Evolutionary conservation across 2,329 filamentous ascomycete species (phyloP).

Genomic region (Aspergillus arachidicola): DNA sequence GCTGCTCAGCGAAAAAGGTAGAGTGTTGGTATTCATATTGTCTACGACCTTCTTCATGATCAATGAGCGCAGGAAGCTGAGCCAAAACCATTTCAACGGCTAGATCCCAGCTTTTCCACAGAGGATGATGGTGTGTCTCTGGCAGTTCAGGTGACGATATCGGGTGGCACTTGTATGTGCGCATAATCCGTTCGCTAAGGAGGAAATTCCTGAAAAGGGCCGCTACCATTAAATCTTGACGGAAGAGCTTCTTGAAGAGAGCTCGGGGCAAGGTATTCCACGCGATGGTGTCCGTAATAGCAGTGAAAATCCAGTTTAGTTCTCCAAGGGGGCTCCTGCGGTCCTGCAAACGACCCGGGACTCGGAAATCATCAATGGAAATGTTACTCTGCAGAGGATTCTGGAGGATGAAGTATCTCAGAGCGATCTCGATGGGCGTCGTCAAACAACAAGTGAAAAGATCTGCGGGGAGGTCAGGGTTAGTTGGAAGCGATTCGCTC

Average conservation of each 20-base stretch:
- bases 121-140: conserved; percentile 88
- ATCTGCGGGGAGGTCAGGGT: conserved; percentile 89
- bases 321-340: conserved; percentile 91
- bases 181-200: conserved; percentile 92
- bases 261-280: conserved; percentile 93
- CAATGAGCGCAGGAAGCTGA: conserved; percentile 80
- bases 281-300: conserved; percentile 97
- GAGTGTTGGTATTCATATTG: conserved; percentile 92
- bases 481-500: conserved; percentile 91
- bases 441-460: conserved; percentile 95
- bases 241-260: conserved; percentile 93
- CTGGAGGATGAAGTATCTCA: conserved; percentile 94
- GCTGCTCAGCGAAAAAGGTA: conserved; percentile 93
- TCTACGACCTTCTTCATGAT: conserved; percentile 73
- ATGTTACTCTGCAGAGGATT: conserved; percentile 73
- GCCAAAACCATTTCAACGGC: conserved; percentile 93
- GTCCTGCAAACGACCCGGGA: conserved; percentile 90
- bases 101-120: conserved; percentile 98
- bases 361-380: conserved; percentile 78
- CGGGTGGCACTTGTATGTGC: conserved; percentile 91
- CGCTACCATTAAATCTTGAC: conserved; percentile 98
- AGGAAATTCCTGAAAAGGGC: conserved; percentile 96
- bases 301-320: conserved; percentile 98
- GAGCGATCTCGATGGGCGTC: conserved; percentile 94
- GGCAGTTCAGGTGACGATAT: conserved; percentile 91